Base-by-base conservation (phyloP, 177 flowering plant species). In the Telopea speciosissima region DNA sequence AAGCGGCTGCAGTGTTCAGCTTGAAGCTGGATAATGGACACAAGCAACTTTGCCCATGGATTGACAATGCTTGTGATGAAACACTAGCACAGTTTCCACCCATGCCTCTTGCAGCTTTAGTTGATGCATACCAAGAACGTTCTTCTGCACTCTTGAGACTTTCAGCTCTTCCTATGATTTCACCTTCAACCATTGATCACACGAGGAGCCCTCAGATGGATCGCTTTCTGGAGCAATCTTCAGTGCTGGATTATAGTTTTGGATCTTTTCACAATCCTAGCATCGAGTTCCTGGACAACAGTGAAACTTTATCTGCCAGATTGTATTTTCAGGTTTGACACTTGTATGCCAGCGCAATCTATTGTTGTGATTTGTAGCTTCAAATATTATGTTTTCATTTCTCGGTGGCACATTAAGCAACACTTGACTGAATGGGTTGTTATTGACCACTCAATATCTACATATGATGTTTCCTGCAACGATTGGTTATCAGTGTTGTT, bases 1-100 rank as follows among this genome's bases (percentile, higher is more conserved):
- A 96, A 82, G 90, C 93, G 44, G 98, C 98, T 24, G 76, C 81
- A 65, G 99, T 93, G 16, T 91, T 91, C 71, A 96, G 98, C 83
- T 82, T 93, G 77, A 96, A 93, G 89, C 86, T 96, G 72, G 92
- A 96, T 69, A 85, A 54, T 77, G 99, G 97, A 65, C 99, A 96
- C 80, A 96, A 85, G 72, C 72, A 78, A 72, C 83, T 85, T 49
- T 96, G 99, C 67, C 97, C 96, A 12, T 96, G 99, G 99, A 82
- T 85, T 45, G 87, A 96, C 68, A 93, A 93, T 85, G 74, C 83
- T 8, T 96, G 99, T 67, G 90, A 87, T 74, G 99, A 93, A 80
- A 73, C 62, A 14, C 80, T 96, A 66, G 88, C 92, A 25, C 82
- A 86, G 70, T 93, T 93, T 80, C 97, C 98, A 12, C 89, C 90